Conservation (phyloP, 768 basidiomycete species). For the Antrodiella citrinella region DNA sequence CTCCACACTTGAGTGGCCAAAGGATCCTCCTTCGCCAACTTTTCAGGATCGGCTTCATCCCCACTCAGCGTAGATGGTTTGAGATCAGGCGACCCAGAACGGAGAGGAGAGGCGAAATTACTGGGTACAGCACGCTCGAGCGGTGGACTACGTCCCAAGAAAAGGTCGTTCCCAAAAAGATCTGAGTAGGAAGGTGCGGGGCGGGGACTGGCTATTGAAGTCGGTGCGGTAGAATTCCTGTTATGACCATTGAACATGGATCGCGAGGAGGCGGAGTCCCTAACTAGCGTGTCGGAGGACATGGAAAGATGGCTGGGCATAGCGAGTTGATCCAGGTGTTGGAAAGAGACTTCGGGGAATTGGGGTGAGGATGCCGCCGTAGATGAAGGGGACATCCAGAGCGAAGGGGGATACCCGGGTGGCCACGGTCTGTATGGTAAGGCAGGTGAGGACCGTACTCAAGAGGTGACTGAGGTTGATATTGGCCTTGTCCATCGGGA, state of each 20-base stretch:
- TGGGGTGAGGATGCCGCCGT: conserved; percentile 36
- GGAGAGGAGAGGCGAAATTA: conserved; percentile 55
- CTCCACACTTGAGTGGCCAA: conserved; percentile 96
- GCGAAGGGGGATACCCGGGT: conserved; percentile 59
- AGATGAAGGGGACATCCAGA: conserved; percentile 77
- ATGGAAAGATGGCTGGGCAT: conserved; percentile 12
- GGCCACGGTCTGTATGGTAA: conserved; percentile 38
- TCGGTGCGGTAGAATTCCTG: conserved; percentile 20
- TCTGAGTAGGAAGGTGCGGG: conserved; percentile 24
- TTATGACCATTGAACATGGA: conserved; percentile 11
- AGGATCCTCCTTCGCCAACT: conserved; percentile 77
- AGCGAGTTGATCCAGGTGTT: conserved; percentile 13
- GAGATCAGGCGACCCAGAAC: conserved; percentile 65
- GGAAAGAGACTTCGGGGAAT: conserved; percentile 20
- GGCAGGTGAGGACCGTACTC: conserved; percentile 5
- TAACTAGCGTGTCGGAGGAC: conserved; percentile 11
- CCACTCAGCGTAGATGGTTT: conserved; percentile 32
- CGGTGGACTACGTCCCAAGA: conserved; percentile 35
- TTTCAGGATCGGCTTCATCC: conserved; percentile 49
- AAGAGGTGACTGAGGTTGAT: neutral
- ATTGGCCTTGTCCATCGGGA: neutral
- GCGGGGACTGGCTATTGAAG: conserved; percentile 17
- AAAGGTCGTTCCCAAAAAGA: conserved; percentile 64
- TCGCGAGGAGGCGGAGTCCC: conserved; percentile 22
- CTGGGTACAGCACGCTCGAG: conserved; percentile 24